Base-by-base conservation (phyloP, 768 basidiomycete genomes). In the Boletus sp. region DNA sequence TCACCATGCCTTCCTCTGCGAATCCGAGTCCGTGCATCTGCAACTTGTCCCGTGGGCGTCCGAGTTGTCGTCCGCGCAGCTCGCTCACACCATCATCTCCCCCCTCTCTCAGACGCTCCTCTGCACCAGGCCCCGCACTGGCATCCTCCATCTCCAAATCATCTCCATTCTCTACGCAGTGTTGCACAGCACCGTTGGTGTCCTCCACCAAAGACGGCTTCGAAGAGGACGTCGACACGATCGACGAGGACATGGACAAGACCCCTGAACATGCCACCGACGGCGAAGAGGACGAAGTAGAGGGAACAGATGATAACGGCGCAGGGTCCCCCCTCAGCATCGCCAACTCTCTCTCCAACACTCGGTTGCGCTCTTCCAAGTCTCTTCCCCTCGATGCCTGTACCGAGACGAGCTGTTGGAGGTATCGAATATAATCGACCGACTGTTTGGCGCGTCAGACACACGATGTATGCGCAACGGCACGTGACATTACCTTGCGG, bases 401-500 rank as follows among this genome's bases (percentile, higher is more conserved):
- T 0, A 85, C 87, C 4, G 81, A 83, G 10, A 94, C 91, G 51
- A 94, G 85, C 62, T 93, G 91, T 68, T 94, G 92, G 11, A 94
- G 82, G 71, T 92, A 93, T 55, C 90, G 82, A 54, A 80, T 80
- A 50, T 80, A 80, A 51, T 80, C 79, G 53, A 80, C 78, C 44
- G 78, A 79, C 76, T 80, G 54, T 24, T 5, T 0, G 10, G n/a
- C 7, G 29, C 1, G 47, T 61, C 58, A 68, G 49, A 56, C 1
- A n/a, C n/a, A 6, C 5, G 11, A 46, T 48, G 3, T 54, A 52
- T 51, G 52, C 30, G 44, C 9, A 7, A 8, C 2, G 2, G 2
- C 3, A n/a, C 1, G 28, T 24, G 40, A 50, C 49, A 11, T 9
- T 54, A 85, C 87, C 80, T 91, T 96, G 63, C 90, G 72, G 45